phyloP scores from a whole-genome alignment of 2,329 filamentous ascomycete genomes.

The Penicillium sp. region DNA sequence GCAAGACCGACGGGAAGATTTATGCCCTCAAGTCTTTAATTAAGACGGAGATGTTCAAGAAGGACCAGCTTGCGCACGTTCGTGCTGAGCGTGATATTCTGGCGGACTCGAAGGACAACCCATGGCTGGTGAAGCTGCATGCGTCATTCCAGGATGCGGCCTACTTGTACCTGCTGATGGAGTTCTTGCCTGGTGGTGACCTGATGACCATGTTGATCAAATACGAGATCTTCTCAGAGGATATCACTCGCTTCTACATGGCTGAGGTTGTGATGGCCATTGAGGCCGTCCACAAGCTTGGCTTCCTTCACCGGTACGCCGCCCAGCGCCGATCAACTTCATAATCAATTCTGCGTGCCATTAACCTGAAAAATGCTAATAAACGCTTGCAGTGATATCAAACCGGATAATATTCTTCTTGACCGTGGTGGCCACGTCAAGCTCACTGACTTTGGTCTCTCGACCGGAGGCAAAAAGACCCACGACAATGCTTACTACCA shows the following conservation, averaged over 20 bases:
- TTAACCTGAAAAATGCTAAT: constrained; percentile 18
- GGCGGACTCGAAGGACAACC: constrained; percentile 92
- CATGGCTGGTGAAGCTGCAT: constrained; percentile 98
- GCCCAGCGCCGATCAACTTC: neutral
- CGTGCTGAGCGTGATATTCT: constrained; percentile 96
- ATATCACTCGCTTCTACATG: constrained; percentile 99
- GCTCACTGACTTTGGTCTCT: constrained; percentile 95
- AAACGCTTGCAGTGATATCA: constrained; percentile 73
- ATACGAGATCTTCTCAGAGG: constrained; percentile 98
- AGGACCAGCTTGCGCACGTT: constrained; percentile 95
- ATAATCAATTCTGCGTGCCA: neutral
- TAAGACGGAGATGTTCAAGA: constrained; percentile 99
- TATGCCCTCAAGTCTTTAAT: constrained; percentile 98
- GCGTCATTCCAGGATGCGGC: constrained; percentile 96
- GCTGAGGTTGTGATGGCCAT: constrained; percentile 98
- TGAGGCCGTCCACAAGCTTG: constrained; percentile 94
- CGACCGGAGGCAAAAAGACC: constrained; percentile 95
- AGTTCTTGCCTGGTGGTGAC: constrained; percentile 96
- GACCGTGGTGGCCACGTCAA: constrained; percentile 97
- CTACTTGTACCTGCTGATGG: constrained; percentile 99
- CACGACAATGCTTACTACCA: constrained; percentile 99
- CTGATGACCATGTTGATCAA: constrained; percentile 99
- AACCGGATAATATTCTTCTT: constrained; percentile 96
- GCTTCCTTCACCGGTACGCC: constrained; percentile 92
- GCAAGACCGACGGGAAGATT: constrained; percentile 93